Conservation (phyloP, 2,329 filamentous ascomycete genomes). For the Penicillium polonicum region DNA sequence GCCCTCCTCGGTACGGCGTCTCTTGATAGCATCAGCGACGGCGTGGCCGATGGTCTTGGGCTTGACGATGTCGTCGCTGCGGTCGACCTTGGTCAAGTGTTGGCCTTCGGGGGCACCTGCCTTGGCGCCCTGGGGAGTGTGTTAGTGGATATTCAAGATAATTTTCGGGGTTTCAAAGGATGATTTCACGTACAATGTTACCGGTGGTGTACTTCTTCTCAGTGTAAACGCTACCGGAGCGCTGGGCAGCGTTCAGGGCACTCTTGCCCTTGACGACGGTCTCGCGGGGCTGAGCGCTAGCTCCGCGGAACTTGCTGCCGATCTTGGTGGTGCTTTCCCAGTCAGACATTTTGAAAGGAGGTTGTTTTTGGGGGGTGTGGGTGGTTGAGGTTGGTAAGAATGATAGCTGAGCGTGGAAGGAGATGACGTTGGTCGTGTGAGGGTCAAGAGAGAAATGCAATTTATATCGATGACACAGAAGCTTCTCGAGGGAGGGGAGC, state of each 20-base stretch:
- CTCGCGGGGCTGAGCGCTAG: conserved; percentile 66
- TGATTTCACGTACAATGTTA: conserved; percentile 64
- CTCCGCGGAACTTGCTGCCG: conserved; percentile 73
- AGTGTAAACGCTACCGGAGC: conserved; percentile 74
- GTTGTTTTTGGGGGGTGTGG: background rate
- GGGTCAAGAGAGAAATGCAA: conserved; percentile 29
- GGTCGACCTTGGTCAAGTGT: conserved; percentile 96
- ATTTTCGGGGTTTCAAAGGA: background rate
- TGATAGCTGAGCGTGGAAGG: conserved; percentile 10
- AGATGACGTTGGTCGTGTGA: conserved; percentile 33
- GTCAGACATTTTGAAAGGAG: conserved; percentile 60
- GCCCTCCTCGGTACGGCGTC: conserved; percentile 74
- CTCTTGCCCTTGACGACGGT: conserved; percentile 83
- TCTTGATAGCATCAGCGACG: conserved; percentile 79
- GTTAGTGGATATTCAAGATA: conserved; percentile 12
- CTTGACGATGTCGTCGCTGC: conserved; percentile 95
- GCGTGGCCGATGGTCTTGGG: conserved; percentile 82
- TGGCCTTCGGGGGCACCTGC: conserved; percentile 71
- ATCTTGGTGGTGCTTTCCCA: conserved; percentile 94
- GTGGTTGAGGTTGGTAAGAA: background rate
- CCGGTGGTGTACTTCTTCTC: conserved; percentile 87
- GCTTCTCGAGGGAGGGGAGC: conserved; percentile 37
- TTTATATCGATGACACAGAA: conserved; percentile 43
- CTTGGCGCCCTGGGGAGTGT: conserved; percentile 40
- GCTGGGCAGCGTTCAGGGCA: conserved; percentile 84